Conservation (phyloP, 768 basidiomycete genomes). For the Auricularia auricula-judae region DNA sequence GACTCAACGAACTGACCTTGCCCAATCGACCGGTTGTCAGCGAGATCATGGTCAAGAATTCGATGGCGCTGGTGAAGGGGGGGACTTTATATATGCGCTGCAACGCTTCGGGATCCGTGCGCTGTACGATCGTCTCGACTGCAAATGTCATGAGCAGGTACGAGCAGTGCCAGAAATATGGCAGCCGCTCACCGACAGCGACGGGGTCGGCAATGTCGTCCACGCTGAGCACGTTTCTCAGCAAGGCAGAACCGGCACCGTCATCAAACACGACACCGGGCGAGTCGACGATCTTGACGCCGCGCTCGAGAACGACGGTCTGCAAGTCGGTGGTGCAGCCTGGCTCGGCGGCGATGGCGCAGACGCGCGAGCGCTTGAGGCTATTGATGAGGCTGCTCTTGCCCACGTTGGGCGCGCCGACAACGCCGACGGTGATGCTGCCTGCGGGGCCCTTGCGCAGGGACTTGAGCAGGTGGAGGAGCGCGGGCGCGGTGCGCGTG, state of each 20-base stretch:
- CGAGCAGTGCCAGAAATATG: not conserved
- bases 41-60: conserved; percentile 87
- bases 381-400: conserved; percentile 94
- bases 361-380: conserved; percentile 77
- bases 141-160: conserved; percentile 3
- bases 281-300: conserved; percentile 86
- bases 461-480: conserved; percentile 75
- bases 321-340: conserved; percentile 92
- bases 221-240: conserved; percentile 82
- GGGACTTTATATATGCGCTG: conserved; percentile 83
- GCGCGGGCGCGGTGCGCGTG: conserved; percentile 59
- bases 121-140: conserved; percentile 80
- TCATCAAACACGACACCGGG: conserved; percentile 97
- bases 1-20: conserved; percentile 39
- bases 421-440: conserved; percentile 77
- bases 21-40: conserved; percentile 71
- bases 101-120: conserved; percentile 61
- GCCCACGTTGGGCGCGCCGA: conserved; percentile 96
- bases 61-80: conserved; percentile 54
- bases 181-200: conserved; percentile 55
- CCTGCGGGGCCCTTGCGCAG: conserved; percentile 51
- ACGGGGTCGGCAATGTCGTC: conserved; percentile 89
- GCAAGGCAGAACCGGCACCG: conserved; percentile 42
- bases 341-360: conserved; percentile 87
- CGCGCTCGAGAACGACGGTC: conserved; percentile 84